Percentiles rank a stretch among this genome's conserved stretches.
phyloP scores from a whole-genome alignment of 441 rosid species.

The Rhodomyrtus psidioides region DNA sequence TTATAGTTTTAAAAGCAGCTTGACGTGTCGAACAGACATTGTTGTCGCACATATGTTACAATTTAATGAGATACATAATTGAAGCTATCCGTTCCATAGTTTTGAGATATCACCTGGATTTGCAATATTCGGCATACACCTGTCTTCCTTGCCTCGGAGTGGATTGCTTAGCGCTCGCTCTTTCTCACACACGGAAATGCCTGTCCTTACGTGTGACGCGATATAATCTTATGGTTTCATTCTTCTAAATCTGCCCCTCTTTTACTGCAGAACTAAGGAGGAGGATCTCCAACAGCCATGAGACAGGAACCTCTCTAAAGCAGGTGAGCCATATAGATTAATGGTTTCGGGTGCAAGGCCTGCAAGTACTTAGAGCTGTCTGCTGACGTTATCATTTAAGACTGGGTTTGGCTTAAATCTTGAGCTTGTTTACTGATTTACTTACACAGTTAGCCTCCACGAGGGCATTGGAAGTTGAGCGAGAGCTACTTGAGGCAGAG shows the following conservation, averaged over 20 bases:
- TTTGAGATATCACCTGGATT: background rate
- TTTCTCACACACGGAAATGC: background rate
- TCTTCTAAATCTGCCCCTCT: background rate
- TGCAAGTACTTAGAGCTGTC: background rate
- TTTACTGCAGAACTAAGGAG: constrained; percentile 45
- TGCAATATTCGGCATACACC: background rate
- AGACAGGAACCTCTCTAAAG: constrained; percentile 28
- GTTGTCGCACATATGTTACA: background rate
- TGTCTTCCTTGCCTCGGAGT: background rate
- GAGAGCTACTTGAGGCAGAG: constrained; percentile 77
- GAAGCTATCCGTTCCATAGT: background rate
- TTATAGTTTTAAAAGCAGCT: background rate
- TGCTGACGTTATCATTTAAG: constrained; percentile 3
- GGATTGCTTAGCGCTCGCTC: background rate
- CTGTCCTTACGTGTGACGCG: background rate
- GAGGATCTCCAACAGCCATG: constrained; percentile 34
- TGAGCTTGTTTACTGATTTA: background rate
- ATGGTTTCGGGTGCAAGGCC: background rate
- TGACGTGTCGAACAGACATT: background rate
- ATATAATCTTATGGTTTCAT: background rate
- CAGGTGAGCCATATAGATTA: constrained; percentile 34
- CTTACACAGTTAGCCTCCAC: constrained; percentile 43
- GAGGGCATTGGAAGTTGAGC: constrained; percentile 62
- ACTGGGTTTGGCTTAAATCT: background rate
- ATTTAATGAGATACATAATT: background rate